Evolutionary conservation across 495 filamentous ascomycete genomes (phyloP).

Genomic region (Penicillium cosmopolitanum): DNA sequence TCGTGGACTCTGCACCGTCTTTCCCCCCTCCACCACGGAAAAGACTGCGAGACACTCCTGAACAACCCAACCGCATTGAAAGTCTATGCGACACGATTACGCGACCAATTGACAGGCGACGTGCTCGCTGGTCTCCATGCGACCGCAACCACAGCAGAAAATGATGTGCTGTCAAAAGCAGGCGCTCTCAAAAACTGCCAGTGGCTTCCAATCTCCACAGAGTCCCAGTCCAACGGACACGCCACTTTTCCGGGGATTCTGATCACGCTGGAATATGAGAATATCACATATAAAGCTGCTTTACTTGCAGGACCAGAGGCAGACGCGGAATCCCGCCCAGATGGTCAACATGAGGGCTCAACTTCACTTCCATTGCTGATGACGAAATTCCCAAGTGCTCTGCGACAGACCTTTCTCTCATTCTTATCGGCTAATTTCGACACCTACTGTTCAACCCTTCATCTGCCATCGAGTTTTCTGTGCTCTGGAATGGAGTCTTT

Average conservation of each 20-base stretch:
- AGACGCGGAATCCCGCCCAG: conserved; percentile 1
- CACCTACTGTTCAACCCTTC: conserved; percentile 45
- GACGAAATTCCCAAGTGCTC: conserved; percentile 51
- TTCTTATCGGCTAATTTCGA: conserved; percentile 59
- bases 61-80: conserved; percentile 41
- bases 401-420: conserved; percentile 52
- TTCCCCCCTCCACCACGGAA: conserved; percentile 55
- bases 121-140: conserved; percentile 49
- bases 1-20: conserved; percentile 61
- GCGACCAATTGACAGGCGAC: conserved; percentile 56
- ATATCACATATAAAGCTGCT: conserved; percentile 51
- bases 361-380: conserved; percentile 57
- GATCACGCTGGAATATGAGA: conserved; percentile 55
- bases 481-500: conserved; percentile 38
- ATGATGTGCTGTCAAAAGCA: conserved; percentile 45
- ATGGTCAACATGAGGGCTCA: conserved; percentile 29
- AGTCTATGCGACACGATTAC: conserved; percentile 53
- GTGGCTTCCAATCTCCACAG: conserved; percentile 48
- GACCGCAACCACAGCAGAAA: conserved; percentile 33
- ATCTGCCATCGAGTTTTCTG: conserved; percentile 45
- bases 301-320: conserved; percentile 33
- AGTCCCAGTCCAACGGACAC: conserved; percentile 10
- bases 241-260: conserved; percentile 40
- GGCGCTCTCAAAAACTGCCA: conserved; percentile 50
- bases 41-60: conserved; percentile 44